These are phyloP conservation scores for Grosmannia clavigera DNA, from an alignment of 2,329 filamentous ascomycete genomes.

Conservation along the genomic window DNA sequence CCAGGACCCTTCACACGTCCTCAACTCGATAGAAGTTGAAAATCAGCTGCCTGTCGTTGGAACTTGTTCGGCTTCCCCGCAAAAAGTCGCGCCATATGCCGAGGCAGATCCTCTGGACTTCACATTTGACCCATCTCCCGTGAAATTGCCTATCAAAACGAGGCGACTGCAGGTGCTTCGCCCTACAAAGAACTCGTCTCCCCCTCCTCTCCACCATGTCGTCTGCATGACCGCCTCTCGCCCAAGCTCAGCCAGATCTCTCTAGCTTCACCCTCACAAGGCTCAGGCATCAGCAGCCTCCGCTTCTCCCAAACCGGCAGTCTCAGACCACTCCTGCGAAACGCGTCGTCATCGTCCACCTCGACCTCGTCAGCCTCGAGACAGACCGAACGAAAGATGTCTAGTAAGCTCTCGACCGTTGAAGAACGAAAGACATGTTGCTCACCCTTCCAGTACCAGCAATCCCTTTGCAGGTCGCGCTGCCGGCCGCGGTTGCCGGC, in stretches of 20 bases:
- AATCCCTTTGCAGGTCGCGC: conserved; percentile 42
- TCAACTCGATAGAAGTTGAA: not conserved
- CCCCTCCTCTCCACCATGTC: not conserved
- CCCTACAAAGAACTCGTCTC: not conserved
- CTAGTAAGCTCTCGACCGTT: not conserved
- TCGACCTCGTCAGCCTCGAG: too few species aligned
- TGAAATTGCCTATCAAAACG: not conserved
- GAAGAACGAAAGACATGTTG: not conserved
- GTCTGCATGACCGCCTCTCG: not conserved
- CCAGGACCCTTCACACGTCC: not conserved
- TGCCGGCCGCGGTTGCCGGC: conserved; percentile 51
- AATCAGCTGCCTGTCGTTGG: not conserved
- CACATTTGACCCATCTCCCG: not conserved
- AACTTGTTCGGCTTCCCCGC: not conserved
- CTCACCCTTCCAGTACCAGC: not conserved
- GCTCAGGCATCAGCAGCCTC: not conserved
- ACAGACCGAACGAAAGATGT: not conserved
- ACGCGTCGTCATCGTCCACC: not conserved
- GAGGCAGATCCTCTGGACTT: not conserved
- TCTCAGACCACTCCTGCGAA: not conserved
- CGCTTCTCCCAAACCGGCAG: not conserved
- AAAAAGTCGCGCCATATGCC: not conserved
- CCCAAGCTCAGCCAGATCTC: not conserved
- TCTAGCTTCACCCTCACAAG: too few species aligned
- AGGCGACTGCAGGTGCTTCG: not conserved